Evolutionary conservation across 2,329 filamentous ascomycete species (phyloP).

Genomic region (Fusarium secorum): DNA sequence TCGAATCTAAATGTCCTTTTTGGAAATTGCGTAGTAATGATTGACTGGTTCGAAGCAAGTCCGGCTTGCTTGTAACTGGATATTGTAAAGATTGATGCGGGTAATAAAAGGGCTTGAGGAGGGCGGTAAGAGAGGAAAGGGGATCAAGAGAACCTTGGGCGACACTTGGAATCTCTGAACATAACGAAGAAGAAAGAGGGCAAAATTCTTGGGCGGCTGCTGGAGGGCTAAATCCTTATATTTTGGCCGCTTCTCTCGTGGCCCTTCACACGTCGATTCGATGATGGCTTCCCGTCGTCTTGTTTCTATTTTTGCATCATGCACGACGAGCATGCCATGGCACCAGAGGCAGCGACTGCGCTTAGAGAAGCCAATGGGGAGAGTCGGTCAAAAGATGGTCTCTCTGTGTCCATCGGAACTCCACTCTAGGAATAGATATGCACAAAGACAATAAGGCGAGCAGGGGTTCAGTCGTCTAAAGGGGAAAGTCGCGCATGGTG

Average conservation of each 20-base stretch:
- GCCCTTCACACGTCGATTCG: conserved; percentile 46
- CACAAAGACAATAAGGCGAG: conserved; percentile 32
- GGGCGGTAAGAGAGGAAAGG: conserved; percentile 46
- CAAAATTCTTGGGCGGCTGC: conserved; percentile 51
- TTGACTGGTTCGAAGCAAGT: conserved; percentile 65
- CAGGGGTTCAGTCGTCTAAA: conserved; percentile 36
- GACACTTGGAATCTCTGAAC: conserved; percentile 61
- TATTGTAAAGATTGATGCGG: conserved; percentile 32
- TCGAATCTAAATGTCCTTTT: conserved; percentile 19
- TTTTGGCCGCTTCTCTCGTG: conserved; percentile 57
- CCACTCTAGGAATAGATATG: conserved; percentile 46
- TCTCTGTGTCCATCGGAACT: conserved; percentile 32
- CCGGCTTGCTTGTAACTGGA: conserved; percentile 64
- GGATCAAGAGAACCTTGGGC: conserved; percentile 54
- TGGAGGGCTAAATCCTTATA: conserved; percentile 66
- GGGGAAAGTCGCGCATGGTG: conserved; percentile 45
- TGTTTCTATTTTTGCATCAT: conserved; percentile 53
- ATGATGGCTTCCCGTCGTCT: conserved; percentile 36
- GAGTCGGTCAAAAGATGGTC: conserved; percentile 40
- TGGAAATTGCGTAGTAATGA: conserved; percentile 51
- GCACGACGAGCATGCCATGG: conserved; percentile 40
- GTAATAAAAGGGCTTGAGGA: conserved; percentile 46
- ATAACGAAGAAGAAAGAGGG: conserved; percentile 51
- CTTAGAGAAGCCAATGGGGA: conserved; percentile 58
- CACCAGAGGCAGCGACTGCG: conserved; percentile 50